Percentiles rank a stretch among this genome's conserved stretches.
phyloP scores from a whole-genome alignment of 371 early-diverging fungal genomes.

The Syncephalastrum monosporum region DNA sequence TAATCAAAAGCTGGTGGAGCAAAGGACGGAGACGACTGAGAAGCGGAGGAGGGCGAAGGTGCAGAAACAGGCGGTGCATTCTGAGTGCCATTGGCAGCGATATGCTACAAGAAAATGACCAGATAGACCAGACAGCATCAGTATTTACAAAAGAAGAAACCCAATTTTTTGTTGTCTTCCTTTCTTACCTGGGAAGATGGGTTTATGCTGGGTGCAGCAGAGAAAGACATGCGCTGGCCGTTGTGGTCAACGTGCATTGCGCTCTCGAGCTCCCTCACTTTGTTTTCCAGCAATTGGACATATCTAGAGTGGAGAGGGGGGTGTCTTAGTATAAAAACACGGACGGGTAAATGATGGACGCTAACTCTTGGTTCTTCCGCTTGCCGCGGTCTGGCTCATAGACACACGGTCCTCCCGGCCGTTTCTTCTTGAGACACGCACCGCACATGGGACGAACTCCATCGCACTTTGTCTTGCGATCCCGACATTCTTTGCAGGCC shows the following conservation, averaged over 20 bases:
- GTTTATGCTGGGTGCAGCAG: not conserved
- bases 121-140: not conserved
- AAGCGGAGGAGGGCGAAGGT: too few species aligned
- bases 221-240: conserved; percentile 5
- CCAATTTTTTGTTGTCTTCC: too few species aligned
- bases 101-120: too few species aligned
- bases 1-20: too few species aligned
- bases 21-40: too few species aligned
- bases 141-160: not conserved
- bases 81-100: too few species aligned
- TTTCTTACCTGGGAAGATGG: conserved; percentile 4
- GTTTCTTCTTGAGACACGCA: conserved; percentile 24
- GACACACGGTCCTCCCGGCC: conserved; percentile 15
- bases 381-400: conserved; percentile 25
- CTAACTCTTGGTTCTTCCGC: conserved; percentile 23
- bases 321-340: not conserved
- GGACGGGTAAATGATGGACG: not conserved
- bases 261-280: conserved; percentile 21
- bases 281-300: conserved; percentile 25
- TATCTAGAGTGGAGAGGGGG: conserved; percentile 13
- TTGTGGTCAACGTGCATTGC: conserved; percentile 14
- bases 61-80: too few species aligned
- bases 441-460: conserved; percentile 25
- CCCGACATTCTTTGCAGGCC: conserved; percentile 27
- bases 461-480: conserved; percentile 26